Base-by-base conservation (phyloP, 805 yeast genomes). In the Peterozyma toletana region DNA sequence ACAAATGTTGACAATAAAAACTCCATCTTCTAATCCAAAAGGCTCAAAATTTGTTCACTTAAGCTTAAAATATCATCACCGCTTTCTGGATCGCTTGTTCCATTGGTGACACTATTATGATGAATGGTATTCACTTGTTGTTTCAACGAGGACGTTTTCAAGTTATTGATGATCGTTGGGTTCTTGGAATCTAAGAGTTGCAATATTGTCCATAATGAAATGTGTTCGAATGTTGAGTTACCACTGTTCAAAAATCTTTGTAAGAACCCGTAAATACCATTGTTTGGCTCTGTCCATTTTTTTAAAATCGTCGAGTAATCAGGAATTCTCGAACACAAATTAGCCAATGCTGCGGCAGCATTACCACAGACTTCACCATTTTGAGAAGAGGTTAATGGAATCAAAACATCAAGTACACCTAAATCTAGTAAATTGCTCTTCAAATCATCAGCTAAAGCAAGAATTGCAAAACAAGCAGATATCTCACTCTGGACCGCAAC, bases 341-440 rank as follows among this genome's bases (percentile, higher is more conserved):
- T 93, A 30, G 99, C 99, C 52, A 93, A 74, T 2, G 99, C 98
- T 33, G 99, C 99, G 13, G 98, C 99, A 2, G 96, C 86, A 64
- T 93, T 93, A 45, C 99, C 99, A 62, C 96, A 93, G 14, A 93
- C 97, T 65, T 95, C 99, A 47, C 89, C 85, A 60, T 89, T 89
- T 44, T 76, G 76, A 37, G 95, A 85, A 53, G 78, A 80, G 2
- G 98, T 93, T 60, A 93, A 75, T 33, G 99, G 99, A 46, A 93
- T 82, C 50, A 93, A 74, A 33, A 89, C 96, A 54, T 86, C 89
- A 48, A 89, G 76, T 37, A 93, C 81, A 43, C 90, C 91, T 53
- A 89, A 74, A 48, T 86, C 85, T 53, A 93, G 77, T 54, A 93
- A 71, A 55, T 84, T 84, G 41, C 83, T 77, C 66, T 91, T 93